These are phyloP conservation scores for Yarrowia osloensis DNA, from an alignment of 805 yeast genomes.

Conservation along the genomic window DNA sequence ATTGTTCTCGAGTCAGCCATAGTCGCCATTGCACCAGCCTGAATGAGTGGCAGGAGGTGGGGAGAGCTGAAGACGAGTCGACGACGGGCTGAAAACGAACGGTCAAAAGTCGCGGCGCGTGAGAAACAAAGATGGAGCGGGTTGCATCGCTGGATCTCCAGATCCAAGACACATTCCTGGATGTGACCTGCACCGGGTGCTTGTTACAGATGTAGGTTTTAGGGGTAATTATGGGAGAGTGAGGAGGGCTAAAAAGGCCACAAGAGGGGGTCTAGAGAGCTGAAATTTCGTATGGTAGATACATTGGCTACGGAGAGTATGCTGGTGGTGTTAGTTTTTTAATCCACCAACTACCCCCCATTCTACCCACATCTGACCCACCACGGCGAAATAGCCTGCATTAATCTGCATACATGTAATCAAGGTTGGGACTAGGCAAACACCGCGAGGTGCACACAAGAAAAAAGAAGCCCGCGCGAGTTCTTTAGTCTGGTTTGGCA, in stretches of 20 bases:
- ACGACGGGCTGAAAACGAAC: too few species aligned
- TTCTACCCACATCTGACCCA: background rate
- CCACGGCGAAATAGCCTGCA: constrained; percentile 11
- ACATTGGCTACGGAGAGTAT: too few species aligned
- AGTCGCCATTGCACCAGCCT: background rate
- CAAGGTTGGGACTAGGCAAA: constrained; percentile 3
- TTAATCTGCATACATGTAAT: background rate
- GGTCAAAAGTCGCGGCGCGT: background rate
- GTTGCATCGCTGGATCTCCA: background rate
- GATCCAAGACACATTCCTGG: constrained; percentile 19
- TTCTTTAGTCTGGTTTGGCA: background rate
- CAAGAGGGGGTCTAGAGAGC: background rate
- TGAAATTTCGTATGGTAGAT: background rate
- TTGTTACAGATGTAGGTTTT: constrained; percentile 25
- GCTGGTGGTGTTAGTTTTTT: too few species aligned
- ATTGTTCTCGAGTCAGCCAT: background rate
- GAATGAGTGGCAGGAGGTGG: too few species aligned
- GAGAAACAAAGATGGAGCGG: background rate
- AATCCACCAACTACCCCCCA: background rate
- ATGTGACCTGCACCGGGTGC: constrained; percentile 20
- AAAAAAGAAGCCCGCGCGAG: background rate
- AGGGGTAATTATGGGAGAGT: background rate
- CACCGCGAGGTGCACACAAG: background rate
- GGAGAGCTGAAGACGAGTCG: background rate
- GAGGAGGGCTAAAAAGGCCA: background rate